A percentile compares a stretch with the other conserved stretches of the same genome.
Evolutionary conservation across 768 basidiomycete species (phyloP).

Genomic region (Inosperma sp.): DNA sequence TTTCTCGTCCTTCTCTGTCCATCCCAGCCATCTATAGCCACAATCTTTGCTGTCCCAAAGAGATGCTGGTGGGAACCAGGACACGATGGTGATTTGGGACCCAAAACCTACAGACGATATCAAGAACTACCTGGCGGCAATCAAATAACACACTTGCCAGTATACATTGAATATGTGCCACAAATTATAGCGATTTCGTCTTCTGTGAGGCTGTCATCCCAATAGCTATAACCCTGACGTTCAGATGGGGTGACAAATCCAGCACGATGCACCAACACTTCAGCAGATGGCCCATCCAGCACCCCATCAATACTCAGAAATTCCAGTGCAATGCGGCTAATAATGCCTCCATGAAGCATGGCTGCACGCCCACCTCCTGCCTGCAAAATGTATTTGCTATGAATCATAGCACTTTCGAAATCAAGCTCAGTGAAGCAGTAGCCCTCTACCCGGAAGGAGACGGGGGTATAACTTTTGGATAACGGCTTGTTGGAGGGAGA

Average conservation of each 20-base stretch:
- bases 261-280: background rate
- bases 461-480: background rate
- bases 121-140: background rate
- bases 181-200: slow-evolving; percentile 9
- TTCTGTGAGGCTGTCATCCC: slow-evolving; percentile 11
- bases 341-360: slow-evolving; percentile 12
- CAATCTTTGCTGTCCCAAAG: slow-evolving; percentile 3
- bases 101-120: background rate
- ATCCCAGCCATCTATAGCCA: slow-evolving; percentile 5
- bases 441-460: background rate
- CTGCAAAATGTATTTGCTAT: background rate
- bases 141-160: slow-evolving; percentile 5
- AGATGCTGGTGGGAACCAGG: slow-evolving; percentile 9
- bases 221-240: background rate
- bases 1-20: background rate
- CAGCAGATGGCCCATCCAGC: slow-evolving; percentile 12
- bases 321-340: slow-evolving; percentile 12
- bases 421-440: slow-evolving; percentile 2
- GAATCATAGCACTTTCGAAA: slow-evolving; percentile 1
- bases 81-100: background rate
- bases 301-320: slow-evolving; percentile 6
- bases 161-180: slow-evolving; percentile 12
- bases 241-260: slow-evolving; percentile 3
- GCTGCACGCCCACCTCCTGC: slow-evolving; percentile 10
- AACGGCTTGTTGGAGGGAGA: background rate